Evolutionary conservation across 2,329 filamentous ascomycete species (phyloP), one percentile per base, ranked within the genome.

Genomic region (Cladobotryum protrusum): DNA sequence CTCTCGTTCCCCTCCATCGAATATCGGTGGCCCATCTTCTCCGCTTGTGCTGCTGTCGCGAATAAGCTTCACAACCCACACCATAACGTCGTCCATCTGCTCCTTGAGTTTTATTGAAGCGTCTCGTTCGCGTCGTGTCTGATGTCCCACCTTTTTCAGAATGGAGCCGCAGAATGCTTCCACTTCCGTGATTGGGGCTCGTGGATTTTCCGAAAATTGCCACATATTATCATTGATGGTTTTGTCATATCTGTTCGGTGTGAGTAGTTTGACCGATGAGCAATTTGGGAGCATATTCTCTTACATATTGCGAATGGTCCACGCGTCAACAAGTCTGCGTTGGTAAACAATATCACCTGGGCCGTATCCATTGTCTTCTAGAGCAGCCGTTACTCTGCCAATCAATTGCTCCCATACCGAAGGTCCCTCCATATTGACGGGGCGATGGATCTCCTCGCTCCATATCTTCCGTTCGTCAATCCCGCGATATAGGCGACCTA

Each of bases 391-490:
- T 3, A 67, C 56, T 12, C 54, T 55, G 0, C 35, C 45, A 3
- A 73, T 47, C 1, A 81, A 52, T 6, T 68, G 61, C 3, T 71
- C 63, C 74, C 76, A 79, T 2, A 80, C 67, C 0, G 69, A 67
- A 1, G 59, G 50, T 0, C 66, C 65, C 2, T 43, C 52, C 11
- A 45, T 58, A 7, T 56, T 58, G 4, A 64, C 54, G 1, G 45
- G 56, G 13, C 61, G 60, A 41, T 64, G 69, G 36, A 77, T 73
- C 14, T 82, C 66, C 5, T 76, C 63, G 8, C 66, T 57, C 71
- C 83, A 85, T 40, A 91, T 86, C 47, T 76, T 74, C 42, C 74
- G 73, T 63, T 93, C 88, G 57, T 95, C 81, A 11, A 95, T 83
- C 0, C 75, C 77, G 2, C 87, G 80, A 61, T 87, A 93, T 0